A percentile compares a stretch with the other conserved stretches of the same genome.
Conservation (phyloP, 352 stramenopile genomes). For the Phytophthora megakarya region DNA sequence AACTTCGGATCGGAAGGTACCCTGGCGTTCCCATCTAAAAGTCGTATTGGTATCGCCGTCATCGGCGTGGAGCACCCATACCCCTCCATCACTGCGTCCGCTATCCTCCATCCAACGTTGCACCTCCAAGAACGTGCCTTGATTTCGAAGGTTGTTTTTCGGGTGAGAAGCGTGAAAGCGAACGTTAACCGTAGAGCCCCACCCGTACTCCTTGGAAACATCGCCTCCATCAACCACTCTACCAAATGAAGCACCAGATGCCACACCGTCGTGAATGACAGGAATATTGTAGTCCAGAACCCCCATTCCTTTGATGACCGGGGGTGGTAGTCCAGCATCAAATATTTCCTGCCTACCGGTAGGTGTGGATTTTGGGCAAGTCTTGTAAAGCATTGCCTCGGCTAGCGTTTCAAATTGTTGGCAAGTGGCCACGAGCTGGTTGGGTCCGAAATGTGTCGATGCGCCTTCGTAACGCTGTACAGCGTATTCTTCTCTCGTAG, state of each 20-base stretch:
- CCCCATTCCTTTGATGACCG: conserved; percentile 64
- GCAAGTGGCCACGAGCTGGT: conserved; percentile 78
- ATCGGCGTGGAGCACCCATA: conserved; percentile 78
- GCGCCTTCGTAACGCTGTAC: conserved; percentile 90
- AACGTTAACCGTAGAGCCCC: conserved; percentile 56
- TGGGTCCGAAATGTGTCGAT: conserved; percentile 88
- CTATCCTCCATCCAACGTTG: conserved; percentile 65
- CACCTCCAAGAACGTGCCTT: conserved; percentile 81
- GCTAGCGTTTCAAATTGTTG: conserved; percentile 82
- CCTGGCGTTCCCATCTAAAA: conserved; percentile 74
- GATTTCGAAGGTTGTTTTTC: conserved; percentile 81
- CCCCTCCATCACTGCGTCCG: conserved; percentile 38
- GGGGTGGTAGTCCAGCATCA: conserved; percentile 33
- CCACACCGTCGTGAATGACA: conserved; percentile 71
- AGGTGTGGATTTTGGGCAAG: neutral
- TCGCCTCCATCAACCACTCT: conserved; percentile 51
- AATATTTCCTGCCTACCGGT: conserved; percentile 3
- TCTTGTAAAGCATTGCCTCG: conserved; percentile 32
- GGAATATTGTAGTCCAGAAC: conserved; percentile 78
- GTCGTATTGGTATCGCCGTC: conserved; percentile 78
- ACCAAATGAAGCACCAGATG: conserved; percentile 53
- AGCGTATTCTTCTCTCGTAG: conserved; percentile 85
- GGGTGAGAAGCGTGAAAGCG: conserved; percentile 79
- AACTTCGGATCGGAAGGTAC: conserved; percentile 69
- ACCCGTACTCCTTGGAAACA: conserved; percentile 46